A percentile compares a stretch with the other conserved stretches of the same genome.
Conservation (phyloP, 441 rosid species). For the Daphne laureola region DNA sequence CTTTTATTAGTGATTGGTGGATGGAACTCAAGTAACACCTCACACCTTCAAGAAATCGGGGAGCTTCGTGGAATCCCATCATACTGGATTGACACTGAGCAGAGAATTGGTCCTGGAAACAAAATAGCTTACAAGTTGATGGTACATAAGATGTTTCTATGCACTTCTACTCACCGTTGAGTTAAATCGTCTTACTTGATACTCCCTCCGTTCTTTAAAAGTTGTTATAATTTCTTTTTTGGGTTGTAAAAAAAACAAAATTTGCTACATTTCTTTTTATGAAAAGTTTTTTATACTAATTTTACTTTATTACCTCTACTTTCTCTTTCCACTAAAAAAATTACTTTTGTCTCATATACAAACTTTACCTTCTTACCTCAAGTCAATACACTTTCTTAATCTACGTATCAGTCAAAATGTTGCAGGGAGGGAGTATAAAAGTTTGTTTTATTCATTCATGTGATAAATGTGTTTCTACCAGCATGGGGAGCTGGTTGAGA, state of each 20-base stretch:
- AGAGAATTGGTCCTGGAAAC: constrained; percentile 86
- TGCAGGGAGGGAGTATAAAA: too few species aligned
- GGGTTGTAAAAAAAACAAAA: too few species aligned
- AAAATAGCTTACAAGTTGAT: constrained; percentile 71
- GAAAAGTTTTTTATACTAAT: too few species aligned
- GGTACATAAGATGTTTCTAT: constrained; percentile 26
- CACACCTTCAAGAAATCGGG: constrained; percentile 87
- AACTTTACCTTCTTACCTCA: too few species aligned
- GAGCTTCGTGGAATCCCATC: constrained; percentile 81
- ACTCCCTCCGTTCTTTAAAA: too few species aligned
- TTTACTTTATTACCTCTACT: too few species aligned
- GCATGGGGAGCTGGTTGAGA: constrained; percentile 90
- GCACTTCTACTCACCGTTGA: not conserved
- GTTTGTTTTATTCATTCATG: not conserved
- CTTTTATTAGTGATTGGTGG: constrained; percentile 85
- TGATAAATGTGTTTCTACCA: constrained; percentile 12
- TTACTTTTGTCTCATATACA: too few species aligned
- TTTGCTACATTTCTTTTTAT: too few species aligned
- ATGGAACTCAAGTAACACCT: constrained; percentile 94
- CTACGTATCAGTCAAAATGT: too few species aligned
- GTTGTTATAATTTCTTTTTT: too few species aligned
- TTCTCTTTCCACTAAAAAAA: too few species aligned
- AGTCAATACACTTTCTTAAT: too few species aligned
- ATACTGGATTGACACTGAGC: constrained; percentile 75
- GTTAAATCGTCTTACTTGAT: not conserved